A percentile compares a stretch with the other conserved stretches of the same genome.
Conservation (phyloP, 1,284 basidiomycete species). For the Bjerkandera adusta region DNA sequence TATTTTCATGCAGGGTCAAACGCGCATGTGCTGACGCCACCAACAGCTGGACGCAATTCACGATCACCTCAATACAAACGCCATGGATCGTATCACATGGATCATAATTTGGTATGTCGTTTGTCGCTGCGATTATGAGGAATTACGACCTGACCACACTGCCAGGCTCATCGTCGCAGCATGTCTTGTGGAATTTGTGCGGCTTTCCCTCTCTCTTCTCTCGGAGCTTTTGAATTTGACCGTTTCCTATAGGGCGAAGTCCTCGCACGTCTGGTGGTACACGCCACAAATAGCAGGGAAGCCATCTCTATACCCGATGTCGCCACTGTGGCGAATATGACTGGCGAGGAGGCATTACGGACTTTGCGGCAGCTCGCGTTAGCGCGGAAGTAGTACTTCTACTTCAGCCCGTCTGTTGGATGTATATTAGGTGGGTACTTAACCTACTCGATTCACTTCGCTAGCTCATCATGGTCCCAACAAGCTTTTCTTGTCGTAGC, state of each 20-base stretch:
- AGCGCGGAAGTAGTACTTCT: neutral
- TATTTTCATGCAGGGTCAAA: slow-evolving; percentile 3
- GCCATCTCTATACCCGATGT: slow-evolving; percentile 4
- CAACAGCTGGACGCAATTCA: slow-evolving; percentile 90
- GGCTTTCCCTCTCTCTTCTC: slow-evolving; percentile 22
- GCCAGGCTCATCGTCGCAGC: slow-evolving; percentile 84
- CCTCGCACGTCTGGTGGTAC: slow-evolving; percentile 17
- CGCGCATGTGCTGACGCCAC: slow-evolving; percentile 14
- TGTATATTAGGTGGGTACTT: too few species aligned
- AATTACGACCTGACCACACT: slow-evolving; percentile 4
- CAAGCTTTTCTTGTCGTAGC: too few species aligned
- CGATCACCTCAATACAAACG: slow-evolving; percentile 88
- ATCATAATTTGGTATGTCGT: slow-evolving; percentile 82
- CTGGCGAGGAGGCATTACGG: slow-evolving; percentile 12
- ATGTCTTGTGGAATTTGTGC: slow-evolving; percentile 76
- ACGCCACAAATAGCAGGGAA: slow-evolving; percentile 9
- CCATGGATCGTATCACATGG: slow-evolving; percentile 94
- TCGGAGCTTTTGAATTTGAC: neutral
- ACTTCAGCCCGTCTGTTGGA: neutral
- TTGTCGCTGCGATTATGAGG: neutral
- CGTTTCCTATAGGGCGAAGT: slow-evolving; percentile 17
- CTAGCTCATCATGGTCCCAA: too few species aligned
- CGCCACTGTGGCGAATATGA: slow-evolving; percentile 13
- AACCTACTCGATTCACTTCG: too few species aligned
- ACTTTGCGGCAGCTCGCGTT: slow-evolving; percentile 11